Conservation (phyloP, 495 filamentous ascomycete species). For the Daldinia bambusicola region DNA sequence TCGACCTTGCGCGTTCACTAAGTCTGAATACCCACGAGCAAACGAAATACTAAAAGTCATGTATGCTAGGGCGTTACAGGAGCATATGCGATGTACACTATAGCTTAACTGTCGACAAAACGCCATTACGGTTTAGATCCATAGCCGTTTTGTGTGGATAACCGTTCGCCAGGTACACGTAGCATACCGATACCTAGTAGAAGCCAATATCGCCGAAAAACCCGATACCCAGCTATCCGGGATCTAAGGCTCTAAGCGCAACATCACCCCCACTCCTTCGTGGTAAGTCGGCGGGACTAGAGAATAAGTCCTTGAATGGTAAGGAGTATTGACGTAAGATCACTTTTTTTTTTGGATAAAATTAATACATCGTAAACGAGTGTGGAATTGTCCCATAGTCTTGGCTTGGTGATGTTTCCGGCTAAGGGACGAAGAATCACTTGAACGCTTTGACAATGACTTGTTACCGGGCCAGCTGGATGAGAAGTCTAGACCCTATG, state of each 20-base stretch:
- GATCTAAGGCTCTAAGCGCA: conserved; percentile 10
- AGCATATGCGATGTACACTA: conserved; percentile 4
- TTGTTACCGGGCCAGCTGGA: conserved; percentile 3
- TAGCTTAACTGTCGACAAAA: conserved; percentile 11
- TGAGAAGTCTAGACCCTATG: conserved; percentile 18
- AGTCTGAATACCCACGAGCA: conserved; percentile 17
- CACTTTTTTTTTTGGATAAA: neutral
- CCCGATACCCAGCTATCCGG: conserved; percentile 20
- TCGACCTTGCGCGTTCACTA: conserved; percentile 27
- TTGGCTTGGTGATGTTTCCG: conserved; percentile 24
- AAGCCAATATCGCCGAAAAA: conserved; percentile 14
- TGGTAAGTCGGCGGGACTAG: conserved; percentile 21
- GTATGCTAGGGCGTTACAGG: conserved; percentile 1
- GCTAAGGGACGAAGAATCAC: conserved; percentile 2
- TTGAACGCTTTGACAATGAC: conserved; percentile 2
- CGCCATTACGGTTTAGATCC: conserved; percentile 35
- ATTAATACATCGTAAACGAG: conserved; percentile 4
- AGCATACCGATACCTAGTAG: neutral
- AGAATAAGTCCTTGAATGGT: conserved; percentile 8
- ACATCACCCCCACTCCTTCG: conserved; percentile 22
- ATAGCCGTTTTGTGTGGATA: conserved; percentile 26
- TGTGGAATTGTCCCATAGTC: conserved; percentile 8
- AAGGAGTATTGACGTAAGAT: conserved; percentile 27
- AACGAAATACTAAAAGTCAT: conserved; percentile 6
- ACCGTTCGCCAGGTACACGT: conserved; percentile 2